Conservation (phyloP, 1,284 basidiomycete genomes). For the Malassezia dermatis region DNA sequence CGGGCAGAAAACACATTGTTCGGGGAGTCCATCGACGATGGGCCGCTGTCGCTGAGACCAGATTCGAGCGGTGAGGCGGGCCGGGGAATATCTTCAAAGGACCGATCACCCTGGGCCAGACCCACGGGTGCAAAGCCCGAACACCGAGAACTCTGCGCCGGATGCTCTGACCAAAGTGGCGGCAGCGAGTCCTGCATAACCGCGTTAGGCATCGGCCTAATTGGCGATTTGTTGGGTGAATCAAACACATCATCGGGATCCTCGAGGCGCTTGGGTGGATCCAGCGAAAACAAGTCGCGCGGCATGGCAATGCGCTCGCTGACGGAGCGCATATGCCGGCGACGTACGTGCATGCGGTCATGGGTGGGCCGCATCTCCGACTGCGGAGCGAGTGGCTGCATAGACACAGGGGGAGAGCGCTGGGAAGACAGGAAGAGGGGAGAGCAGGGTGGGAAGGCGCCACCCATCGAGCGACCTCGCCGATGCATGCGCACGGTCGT, state of each 20-base stretch:
- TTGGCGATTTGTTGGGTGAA: slow-evolving; percentile 9
- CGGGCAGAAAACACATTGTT: slow-evolving; percentile 8
- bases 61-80: slow-evolving; percentile 2
- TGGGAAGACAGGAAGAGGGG: slow-evolving; percentile 6
- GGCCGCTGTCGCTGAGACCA: neutral
- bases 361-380: neutral
- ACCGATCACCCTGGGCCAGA: neutral
- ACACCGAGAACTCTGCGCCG: neutral
- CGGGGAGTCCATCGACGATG: slow-evolving; percentile 14
- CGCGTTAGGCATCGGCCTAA: neutral
- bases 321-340: slow-evolving; percentile 12
- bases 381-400: neutral
- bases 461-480: slow-evolving; percentile 17
- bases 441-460: slow-evolving; percentile 2
- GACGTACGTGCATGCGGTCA: neutral
- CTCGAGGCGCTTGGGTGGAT: neutral
- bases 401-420: neutral
- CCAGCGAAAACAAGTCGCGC: neutral
- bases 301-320: slow-evolving; percentile 7
- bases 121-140: neutral
- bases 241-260: slow-evolving; percentile 16
- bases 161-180: neutral
- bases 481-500: slow-evolving; percentile 10
- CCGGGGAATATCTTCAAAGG: neutral
- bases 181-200: neutral